Percentiles rank a stretch among this genome's conserved stretches.
Conservation (phyloP, 129 eudicot genomes). For the Smallanthus sonchifolius region DNA sequence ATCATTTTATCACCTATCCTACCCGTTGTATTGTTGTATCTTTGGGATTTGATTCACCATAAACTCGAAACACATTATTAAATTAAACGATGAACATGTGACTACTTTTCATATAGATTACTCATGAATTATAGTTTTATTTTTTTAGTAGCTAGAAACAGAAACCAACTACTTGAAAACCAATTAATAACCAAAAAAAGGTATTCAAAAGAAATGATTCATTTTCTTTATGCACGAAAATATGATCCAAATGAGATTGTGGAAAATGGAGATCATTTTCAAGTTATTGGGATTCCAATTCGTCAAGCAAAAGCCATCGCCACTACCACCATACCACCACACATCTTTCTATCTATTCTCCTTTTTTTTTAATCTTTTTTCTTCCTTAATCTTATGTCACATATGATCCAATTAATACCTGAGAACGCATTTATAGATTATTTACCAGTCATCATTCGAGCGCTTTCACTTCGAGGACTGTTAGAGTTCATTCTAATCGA, state of each 20-base stretch:
- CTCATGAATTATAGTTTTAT: not conserved
- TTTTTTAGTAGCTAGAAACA: too few species aligned
- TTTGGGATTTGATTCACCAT: not conserved
- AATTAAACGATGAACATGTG: not conserved
- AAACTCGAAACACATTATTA: not conserved
- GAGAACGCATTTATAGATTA: too few species aligned
- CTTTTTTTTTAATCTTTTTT: not conserved
- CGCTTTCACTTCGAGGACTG: not conserved
- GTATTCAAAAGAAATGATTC: not conserved
- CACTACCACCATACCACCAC: conserved; percentile 19
- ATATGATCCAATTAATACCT: not conserved
- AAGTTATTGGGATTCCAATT: conserved; percentile 16
- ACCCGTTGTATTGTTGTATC: too few species aligned
- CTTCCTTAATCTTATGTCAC: not conserved
- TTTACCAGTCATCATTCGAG: too few species aligned
- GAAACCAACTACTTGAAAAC: too few species aligned
- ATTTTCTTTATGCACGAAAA: not conserved
- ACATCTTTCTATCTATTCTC: not conserved
- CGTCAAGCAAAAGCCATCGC: conserved; percentile 32
- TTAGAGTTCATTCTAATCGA: too few species aligned
- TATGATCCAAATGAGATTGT: conserved; percentile 12
- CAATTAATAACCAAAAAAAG: too few species aligned
- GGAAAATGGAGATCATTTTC: conserved; percentile 12
- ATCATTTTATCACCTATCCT: not conserved
- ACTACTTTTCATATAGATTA: not conserved